These are phyloP conservation scores for Aspergillus hancockii DNA, from an alignment of 495 filamentous ascomycete genomes.

Conservation along the genomic window DNA sequence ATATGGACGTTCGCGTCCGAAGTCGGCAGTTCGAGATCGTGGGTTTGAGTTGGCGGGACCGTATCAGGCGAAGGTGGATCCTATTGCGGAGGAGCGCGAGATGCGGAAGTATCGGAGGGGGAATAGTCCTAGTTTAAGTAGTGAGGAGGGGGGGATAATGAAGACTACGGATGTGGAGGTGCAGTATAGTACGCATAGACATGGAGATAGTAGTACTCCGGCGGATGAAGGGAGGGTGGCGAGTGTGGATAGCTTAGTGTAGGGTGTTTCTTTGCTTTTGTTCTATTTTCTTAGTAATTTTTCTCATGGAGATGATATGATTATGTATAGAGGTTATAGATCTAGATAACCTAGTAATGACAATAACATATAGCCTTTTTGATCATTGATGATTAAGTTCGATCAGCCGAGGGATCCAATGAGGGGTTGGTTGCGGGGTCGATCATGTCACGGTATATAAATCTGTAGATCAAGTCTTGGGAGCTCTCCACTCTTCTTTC, in stretches of 20 bases:
- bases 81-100: slow-evolving; percentile 14
- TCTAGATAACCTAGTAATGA: slow-evolving; percentile 7
- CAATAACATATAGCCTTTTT: no score
- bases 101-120: slow-evolving; percentile 28
- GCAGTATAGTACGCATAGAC: slow-evolving; percentile 18
- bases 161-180: slow-evolving; percentile 30
- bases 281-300: neutral
- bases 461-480: neutral
- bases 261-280: neutral
- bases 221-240: slow-evolving; percentile 14
- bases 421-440: neutral
- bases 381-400: no score
- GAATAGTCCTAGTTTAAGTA: slow-evolving; percentile 26
- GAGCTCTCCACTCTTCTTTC: neutral
- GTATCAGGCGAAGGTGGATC: neutral
- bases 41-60: slow-evolving; percentile 3
- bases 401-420: neutral
- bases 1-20: neutral
- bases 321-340: neutral
- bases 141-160: slow-evolving; percentile 23
- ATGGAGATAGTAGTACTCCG: neutral
- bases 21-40: neutral
- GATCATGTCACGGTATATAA: neutral
- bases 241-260: slow-evolving; percentile 29
- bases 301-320: neutral